These are phyloP conservation scores for Cladorrhinum samala DNA, from an alignment of 495 filamentous ascomycete species.

Conservation along the genomic window DNA sequence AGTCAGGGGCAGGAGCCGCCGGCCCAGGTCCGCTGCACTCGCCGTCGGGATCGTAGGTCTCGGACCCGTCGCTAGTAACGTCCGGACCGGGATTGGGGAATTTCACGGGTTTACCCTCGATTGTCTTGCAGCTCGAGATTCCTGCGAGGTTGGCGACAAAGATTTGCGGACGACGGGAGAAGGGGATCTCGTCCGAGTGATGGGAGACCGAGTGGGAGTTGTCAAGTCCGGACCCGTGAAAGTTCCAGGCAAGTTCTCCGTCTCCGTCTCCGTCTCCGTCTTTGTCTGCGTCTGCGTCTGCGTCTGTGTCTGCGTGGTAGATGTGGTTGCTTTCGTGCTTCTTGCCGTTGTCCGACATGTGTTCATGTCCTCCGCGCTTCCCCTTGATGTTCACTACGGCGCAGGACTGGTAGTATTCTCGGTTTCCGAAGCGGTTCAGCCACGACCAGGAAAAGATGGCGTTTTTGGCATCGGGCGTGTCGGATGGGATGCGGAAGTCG, in stretches of 20 bases:
- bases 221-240: too few relatives aligned
- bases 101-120: background rate
- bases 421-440: too few relatives aligned
- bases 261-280: too few relatives aligned
- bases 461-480: conserved; percentile 49
- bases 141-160: background rate
- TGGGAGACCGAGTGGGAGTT: too few relatives aligned
- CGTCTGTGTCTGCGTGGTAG: too few relatives aligned
- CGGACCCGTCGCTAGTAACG: background rate
- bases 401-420: too few relatives aligned
- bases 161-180: background rate
- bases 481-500: conserved; percentile 48
- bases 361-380: too few relatives aligned
- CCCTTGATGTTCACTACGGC: too few relatives aligned
- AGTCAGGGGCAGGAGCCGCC: background rate
- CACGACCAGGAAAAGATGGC: conserved; percentile 67
- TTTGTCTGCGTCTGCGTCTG: too few relatives aligned
- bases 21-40: background rate
- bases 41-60: background rate
- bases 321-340: too few relatives aligned
- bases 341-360: too few relatives aligned
- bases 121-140: background rate
- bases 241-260: too few relatives aligned
- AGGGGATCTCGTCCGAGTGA: conserved; percentile 53
- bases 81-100: background rate